phyloP scores from a whole-genome alignment of 2,329 filamentous ascomycete species.

The Monosporascus sp. region DNA sequence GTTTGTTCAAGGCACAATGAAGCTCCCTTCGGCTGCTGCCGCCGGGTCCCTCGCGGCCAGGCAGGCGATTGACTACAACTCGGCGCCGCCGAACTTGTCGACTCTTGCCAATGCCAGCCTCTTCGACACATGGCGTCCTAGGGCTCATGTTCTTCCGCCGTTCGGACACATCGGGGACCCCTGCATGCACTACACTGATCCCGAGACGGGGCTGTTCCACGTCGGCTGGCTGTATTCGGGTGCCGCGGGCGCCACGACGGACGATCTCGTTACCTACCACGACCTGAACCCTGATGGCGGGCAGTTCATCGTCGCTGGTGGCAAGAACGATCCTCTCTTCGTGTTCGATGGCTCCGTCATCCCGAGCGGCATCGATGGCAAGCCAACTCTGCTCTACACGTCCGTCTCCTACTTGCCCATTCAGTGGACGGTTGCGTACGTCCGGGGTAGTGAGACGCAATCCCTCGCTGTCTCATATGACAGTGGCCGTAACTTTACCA shows the following conservation, averaged over 20 bases:
- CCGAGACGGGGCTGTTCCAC: conserved; percentile 36
- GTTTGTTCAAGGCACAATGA: conserved; percentile 7
- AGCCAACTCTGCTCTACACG: conserved; percentile 38
- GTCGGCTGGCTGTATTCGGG: conserved; percentile 35
- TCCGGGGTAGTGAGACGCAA: conserved; percentile 39
- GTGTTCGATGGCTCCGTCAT: conserved; percentile 42
- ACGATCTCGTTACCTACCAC: conserved; percentile 32
- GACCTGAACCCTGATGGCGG: conserved; percentile 34
- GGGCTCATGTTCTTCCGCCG: conserved; percentile 34
- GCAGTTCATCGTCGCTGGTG: conserved; percentile 24
- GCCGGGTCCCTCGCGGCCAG: conserved; percentile 7
- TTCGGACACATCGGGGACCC: conserved; percentile 37
- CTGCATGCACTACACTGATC: conserved; percentile 40
- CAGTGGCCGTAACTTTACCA: conserved; percentile 32
- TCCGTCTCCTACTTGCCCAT: conserved; percentile 39
- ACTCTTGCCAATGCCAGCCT: conserved; percentile 31
- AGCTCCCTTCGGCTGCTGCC: conserved; percentile 9
- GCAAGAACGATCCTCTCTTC: conserved; percentile 33
- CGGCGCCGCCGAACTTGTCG: conserved; percentile 32
- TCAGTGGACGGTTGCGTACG: conserved; percentile 39
- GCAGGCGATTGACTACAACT: conserved; percentile 27
- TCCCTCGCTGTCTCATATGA: conserved; percentile 33
- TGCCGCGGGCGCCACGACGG: conserved; percentile 32
- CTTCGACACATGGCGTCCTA: conserved; percentile 27
- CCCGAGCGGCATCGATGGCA: conserved; percentile 35